Conservation (phyloP, 305 asterid species). For the Ruellia speciosa region DNA sequence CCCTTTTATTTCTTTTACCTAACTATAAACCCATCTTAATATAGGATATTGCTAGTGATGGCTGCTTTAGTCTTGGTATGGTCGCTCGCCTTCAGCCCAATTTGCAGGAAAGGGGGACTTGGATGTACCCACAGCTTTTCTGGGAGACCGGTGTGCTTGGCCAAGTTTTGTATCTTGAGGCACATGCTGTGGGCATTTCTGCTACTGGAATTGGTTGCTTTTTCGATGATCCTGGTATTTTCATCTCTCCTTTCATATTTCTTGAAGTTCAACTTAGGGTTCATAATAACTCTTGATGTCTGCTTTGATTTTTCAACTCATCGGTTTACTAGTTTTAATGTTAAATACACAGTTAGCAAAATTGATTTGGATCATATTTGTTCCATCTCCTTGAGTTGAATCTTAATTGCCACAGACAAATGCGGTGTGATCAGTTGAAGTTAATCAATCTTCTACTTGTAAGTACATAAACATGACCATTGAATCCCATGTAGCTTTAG, state of each 20-base stretch:
- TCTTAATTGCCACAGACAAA: neutral
- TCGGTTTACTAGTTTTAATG: slow-evolving; percentile 7
- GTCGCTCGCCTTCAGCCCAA: slow-evolving; percentile 73
- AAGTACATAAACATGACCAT: neutral
- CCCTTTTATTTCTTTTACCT: neutral
- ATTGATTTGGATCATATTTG: no score
- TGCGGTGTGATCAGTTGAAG: neutral
- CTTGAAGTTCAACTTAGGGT: slow-evolving; percentile 12
- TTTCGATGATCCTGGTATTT: slow-evolving; percentile 88
- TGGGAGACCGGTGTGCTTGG: slow-evolving; percentile 99
- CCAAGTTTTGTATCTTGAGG: slow-evolving; percentile 86
- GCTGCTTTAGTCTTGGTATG: slow-evolving; percentile 97
- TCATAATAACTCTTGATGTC: neutral
- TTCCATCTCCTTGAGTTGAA: no score
- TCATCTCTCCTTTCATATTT: slow-evolving; percentile 12
- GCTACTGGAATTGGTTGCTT: slow-evolving; percentile 97
- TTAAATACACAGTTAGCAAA: neutral
- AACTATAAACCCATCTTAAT: neutral
- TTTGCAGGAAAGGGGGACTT: slow-evolving; percentile 47
- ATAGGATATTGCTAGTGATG: slow-evolving; percentile 86
- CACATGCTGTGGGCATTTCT: slow-evolving; percentile 88
- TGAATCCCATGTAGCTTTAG: neutral
- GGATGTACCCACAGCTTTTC: slow-evolving; percentile 94
- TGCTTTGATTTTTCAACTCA: slow-evolving; percentile 1
- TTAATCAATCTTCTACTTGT: neutral